Conservation (phyloP, 208 protist genomes). For the Leishmania arabica region DNA sequence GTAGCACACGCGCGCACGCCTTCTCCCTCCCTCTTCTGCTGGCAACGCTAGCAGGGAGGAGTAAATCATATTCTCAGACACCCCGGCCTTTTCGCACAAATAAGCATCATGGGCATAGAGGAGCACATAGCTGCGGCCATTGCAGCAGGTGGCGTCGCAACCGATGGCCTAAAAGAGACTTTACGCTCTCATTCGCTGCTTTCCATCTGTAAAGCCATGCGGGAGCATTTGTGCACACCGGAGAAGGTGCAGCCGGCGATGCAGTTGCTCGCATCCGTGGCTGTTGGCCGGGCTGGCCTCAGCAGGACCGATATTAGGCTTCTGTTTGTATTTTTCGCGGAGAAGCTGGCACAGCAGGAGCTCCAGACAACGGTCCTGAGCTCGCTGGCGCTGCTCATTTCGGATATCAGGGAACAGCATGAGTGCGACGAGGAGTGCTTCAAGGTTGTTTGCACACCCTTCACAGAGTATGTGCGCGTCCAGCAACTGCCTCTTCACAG, state of each 20-base stretch:
- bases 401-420: conserved; percentile 21
- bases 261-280: conserved; percentile 38
- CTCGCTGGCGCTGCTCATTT: conserved; percentile 38
- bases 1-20: background rate
- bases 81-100: background rate
- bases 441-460: conserved; percentile 11
- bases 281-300: conserved; percentile 32
- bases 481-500: conserved; percentile 33
- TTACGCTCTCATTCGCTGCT: conserved; percentile 48
- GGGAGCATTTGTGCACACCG: conserved; percentile 41
- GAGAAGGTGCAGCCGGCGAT: conserved; percentile 48
- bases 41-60: background rate
- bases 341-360: conserved; percentile 43
- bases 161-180: conserved; percentile 32
- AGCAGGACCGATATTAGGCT: conserved; percentile 39
- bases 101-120: conserved; percentile 19
- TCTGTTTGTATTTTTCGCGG: conserved; percentile 57
- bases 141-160: conserved; percentile 25
- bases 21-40: background rate
- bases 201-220: conserved; percentile 47
- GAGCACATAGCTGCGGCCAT: conserved; percentile 34
- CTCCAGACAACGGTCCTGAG: conserved; percentile 39
- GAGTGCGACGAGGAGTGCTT: conserved; percentile 24
- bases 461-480: conserved; percentile 26
- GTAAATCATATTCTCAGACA: background rate